phyloP scores from a whole-genome alignment of 2,329 filamentous ascomycete species.

The Clarireedia homoeocarpa region DNA sequence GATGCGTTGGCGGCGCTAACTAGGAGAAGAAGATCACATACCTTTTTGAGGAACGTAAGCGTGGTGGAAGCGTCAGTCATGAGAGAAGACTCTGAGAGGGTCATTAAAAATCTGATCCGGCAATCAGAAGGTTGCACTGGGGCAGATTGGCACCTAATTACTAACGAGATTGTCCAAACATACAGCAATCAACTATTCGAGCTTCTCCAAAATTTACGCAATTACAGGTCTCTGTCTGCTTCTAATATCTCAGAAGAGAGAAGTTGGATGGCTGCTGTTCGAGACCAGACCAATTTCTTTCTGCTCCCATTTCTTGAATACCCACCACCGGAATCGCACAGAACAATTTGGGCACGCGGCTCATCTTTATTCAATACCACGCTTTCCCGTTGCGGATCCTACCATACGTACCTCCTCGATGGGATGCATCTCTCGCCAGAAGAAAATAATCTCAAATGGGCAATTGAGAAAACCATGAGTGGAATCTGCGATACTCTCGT shows the following conservation, averaged over 20 bases:
- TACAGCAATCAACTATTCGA: slow-evolving; percentile 31
- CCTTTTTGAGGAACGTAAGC: slow-evolving; percentile 28
- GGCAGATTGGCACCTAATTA: slow-evolving; percentile 37
- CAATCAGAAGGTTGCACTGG: slow-evolving; percentile 30
- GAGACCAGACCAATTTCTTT: slow-evolving; percentile 36
- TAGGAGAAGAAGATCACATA: slow-evolving; percentile 33
- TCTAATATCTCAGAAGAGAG: slow-evolving; percentile 24
- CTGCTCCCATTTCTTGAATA: slow-evolving; percentile 40
- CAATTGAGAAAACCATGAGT: slow-evolving; percentile 35
- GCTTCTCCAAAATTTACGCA: slow-evolving; percentile 26
- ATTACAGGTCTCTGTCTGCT: slow-evolving; percentile 13
- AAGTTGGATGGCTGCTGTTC: slow-evolving; percentile 29
- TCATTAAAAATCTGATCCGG: slow-evolving; percentile 24
- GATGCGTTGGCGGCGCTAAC: slow-evolving; percentile 30
- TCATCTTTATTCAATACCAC: slow-evolving; percentile 32
- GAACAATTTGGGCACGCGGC: slow-evolving; percentile 27
- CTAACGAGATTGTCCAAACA: slow-evolving; percentile 35
- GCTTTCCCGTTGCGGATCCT: slow-evolving; percentile 35
- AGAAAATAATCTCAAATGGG: slow-evolving; percentile 33
- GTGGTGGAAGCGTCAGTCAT: slow-evolving; percentile 30
- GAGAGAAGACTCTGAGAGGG: slow-evolving; percentile 28
- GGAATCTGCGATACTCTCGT: slow-evolving; percentile 36
- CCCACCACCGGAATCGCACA: slow-evolving; percentile 24
- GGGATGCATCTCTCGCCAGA: slow-evolving; percentile 26
- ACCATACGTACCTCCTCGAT: slow-evolving; percentile 33